phyloP scores from a whole-genome alignment of 352 stramenopile genomes.

The Globisporangium echinulatum region DNA sequence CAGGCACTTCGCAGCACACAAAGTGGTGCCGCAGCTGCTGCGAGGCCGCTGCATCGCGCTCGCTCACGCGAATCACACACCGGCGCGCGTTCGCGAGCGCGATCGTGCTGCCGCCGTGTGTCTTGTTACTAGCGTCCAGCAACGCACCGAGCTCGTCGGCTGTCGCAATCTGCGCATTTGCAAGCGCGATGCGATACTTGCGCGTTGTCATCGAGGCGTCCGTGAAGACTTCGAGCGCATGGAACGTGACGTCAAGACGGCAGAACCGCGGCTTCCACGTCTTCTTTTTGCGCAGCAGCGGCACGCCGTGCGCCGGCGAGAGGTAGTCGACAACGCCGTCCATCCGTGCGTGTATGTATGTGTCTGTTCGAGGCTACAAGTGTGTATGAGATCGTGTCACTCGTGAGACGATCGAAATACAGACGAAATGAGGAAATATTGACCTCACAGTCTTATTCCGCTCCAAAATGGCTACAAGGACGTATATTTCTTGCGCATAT shows the following conservation, averaged over 20 bases:
- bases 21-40: slow-evolving; percentile 41
- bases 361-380: not conserved
- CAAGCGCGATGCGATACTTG: slow-evolving; percentile 38
- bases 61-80: slow-evolving; percentile 59
- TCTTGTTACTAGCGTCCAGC: slow-evolving; percentile 14
- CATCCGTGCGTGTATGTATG: slow-evolving; percentile 15
- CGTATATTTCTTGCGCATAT: no score
- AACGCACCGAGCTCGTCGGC: slow-evolving; percentile 52
- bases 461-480: no score
- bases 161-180: slow-evolving; percentile 30
- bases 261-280: slow-evolving; percentile 46
- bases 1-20: slow-evolving; percentile 41
- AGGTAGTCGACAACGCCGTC: slow-evolving; percentile 58
- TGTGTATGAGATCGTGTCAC: no score
- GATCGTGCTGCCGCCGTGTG: slow-evolving; percentile 12
- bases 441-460: not conserved
- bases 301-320: slow-evolving; percentile 11
- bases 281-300: slow-evolving; percentile 26
- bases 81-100: slow-evolving; percentile 49
- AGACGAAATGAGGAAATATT: not conserved
- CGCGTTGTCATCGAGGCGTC: slow-evolving; percentile 35
- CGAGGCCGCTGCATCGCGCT: slow-evolving; percentile 13
- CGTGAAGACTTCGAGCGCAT: slow-evolving; percentile 54
- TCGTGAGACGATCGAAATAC: not conserved
- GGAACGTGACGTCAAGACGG: slow-evolving; percentile 36